A percentile compares a stretch with the other conserved stretches of the same genome.
phyloP scores from a whole-genome alignment of 371 early-diverging fungal genomes.

The Mucor plumbeus region DNA sequence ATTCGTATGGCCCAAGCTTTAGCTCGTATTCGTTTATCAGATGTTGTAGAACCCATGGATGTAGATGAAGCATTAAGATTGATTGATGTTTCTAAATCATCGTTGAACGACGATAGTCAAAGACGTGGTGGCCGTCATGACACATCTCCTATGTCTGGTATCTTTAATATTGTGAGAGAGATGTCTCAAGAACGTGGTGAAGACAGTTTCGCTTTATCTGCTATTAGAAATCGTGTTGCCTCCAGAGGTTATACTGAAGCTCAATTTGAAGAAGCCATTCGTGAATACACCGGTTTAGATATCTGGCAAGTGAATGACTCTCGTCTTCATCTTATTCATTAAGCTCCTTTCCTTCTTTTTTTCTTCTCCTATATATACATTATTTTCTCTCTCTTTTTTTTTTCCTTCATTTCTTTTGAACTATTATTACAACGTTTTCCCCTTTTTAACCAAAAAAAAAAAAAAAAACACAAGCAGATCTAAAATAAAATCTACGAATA shows the following conservation, averaged over 20 bases:
- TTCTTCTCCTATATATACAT: neutral
- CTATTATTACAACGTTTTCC: too few species aligned
- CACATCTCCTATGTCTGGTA: slow-evolving; percentile 55
- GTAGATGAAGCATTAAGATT: slow-evolving; percentile 96
- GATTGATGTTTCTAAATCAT: slow-evolving; percentile 85
- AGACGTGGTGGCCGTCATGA: slow-evolving; percentile 44
- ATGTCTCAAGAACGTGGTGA: slow-evolving; percentile 37
- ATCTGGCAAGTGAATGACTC: slow-evolving; percentile 76
- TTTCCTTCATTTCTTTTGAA: too few species aligned
- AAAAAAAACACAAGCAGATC: too few species aligned
- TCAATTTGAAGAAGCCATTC: slow-evolving; percentile 72
- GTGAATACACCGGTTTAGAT: slow-evolving; percentile 73
- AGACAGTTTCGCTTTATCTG: slow-evolving; percentile 40
- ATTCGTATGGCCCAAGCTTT: slow-evolving; percentile 91
- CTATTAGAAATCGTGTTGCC: slow-evolving; percentile 72
- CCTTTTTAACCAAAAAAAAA: too few species aligned
- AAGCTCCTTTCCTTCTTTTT: slow-evolving; percentile 3
- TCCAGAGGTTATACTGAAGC: slow-evolving; percentile 80
- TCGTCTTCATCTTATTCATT: slow-evolving; percentile 63
- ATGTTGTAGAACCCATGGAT: slow-evolving; percentile 81
- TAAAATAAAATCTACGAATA: too few species aligned
- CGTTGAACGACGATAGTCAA: slow-evolving; percentile 54
- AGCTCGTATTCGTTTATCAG: slow-evolving; percentile 88
- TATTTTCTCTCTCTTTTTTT: neutral
- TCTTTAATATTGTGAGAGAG: slow-evolving; percentile 67